These are phyloP conservation scores for Gracilaria domingensis DNA, from an alignment of 23 red algal genomes.

Conservation along the genomic window DNA sequence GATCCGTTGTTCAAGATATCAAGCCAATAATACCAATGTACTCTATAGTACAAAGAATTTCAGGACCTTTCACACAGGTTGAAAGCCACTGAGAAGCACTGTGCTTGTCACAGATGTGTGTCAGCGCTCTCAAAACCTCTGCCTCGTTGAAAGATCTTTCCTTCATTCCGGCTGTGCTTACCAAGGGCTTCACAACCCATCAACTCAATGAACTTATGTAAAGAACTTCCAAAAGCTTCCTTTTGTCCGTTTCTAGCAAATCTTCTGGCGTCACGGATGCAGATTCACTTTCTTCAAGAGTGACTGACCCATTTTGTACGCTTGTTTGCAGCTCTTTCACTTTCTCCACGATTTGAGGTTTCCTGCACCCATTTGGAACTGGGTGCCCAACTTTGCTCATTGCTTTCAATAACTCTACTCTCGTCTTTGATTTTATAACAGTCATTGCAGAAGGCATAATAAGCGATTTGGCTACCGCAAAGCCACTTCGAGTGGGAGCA, in stretches of 20 bases:
- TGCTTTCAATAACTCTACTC: not conserved
- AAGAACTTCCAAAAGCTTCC: not conserved
- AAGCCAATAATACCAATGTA: not conserved
- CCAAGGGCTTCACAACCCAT: conserved; percentile 23
- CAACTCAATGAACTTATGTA: conserved; percentile 1
- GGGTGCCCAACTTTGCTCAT: conserved; percentile 1
- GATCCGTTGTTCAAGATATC: not conserved
- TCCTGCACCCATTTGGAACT: not conserved
- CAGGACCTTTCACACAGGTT: not conserved
- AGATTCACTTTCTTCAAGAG: not conserved
- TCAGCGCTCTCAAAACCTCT: conserved; percentile 3
- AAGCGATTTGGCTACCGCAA: not conserved
- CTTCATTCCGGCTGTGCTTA: conserved; percentile 30
- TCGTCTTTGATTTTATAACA: not conserved
- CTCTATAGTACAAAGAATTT: not conserved
- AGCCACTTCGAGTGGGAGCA: not conserved
- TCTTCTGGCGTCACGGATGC: not conserved
- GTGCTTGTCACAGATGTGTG: not conserved
- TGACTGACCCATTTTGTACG: conserved; percentile 8
- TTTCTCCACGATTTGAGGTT: conserved; percentile 28
- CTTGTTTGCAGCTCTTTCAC: conserved; percentile 2
- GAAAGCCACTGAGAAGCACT: not conserved
- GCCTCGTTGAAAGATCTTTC: conserved; percentile 30
- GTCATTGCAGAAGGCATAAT: not conserved
- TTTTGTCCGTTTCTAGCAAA: not conserved